Conservation (phyloP, 1,284 basidiomycete species). For the Cryptococcus neoformans region DNA sequence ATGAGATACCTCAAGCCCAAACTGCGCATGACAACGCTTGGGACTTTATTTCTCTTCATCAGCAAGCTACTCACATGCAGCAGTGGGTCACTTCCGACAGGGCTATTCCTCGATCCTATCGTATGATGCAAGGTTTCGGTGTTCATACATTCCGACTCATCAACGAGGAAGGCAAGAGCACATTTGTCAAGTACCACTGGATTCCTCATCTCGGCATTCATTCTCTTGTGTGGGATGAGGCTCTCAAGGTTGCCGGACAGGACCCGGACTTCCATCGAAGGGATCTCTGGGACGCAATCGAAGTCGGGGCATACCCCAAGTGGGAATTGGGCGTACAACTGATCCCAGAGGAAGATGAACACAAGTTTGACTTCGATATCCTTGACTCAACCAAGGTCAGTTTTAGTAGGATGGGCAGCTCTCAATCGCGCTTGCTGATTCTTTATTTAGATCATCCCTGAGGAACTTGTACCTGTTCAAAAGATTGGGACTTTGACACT, state of each 20-base stretch:
- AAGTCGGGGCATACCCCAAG: conserved; percentile 62
- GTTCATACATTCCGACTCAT: conserved; percentile 73
- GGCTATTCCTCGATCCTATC: conserved; percentile 70
- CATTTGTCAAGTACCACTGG: conserved; percentile 84
- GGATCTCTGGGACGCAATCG: conserved; percentile 73
- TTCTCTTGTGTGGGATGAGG: conserved; percentile 81
- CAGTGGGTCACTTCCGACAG: conserved; percentile 82
- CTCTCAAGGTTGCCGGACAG: conserved; percentile 71
- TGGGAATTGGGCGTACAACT: conserved; percentile 77
- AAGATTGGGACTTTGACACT: conserved; percentile 72
- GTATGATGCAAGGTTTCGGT: conserved; percentile 83
- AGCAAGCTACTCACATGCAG: conserved; percentile 65
- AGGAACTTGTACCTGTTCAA: conserved; percentile 69
- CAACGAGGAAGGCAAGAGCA: conserved; percentile 62
- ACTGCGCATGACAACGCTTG: conserved; percentile 68
- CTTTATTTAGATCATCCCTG: conserved; percentile 60
- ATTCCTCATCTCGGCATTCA: conserved; percentile 70
- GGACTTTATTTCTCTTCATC: conserved; percentile 62
- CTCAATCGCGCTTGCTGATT: neutral
- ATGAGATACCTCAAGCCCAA: conserved; percentile 57
- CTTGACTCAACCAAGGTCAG: conserved; percentile 70
- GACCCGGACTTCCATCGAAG: conserved; percentile 71
- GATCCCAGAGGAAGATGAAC: conserved; percentile 62
- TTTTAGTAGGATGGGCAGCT: neutral
- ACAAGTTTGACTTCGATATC: conserved; percentile 65